Evolutionary conservation across 768 basidiomycete species (phyloP), one percentile per base, ranked within the genome.

Genomic region (Xerocomus brunneocitrinus): DNA sequence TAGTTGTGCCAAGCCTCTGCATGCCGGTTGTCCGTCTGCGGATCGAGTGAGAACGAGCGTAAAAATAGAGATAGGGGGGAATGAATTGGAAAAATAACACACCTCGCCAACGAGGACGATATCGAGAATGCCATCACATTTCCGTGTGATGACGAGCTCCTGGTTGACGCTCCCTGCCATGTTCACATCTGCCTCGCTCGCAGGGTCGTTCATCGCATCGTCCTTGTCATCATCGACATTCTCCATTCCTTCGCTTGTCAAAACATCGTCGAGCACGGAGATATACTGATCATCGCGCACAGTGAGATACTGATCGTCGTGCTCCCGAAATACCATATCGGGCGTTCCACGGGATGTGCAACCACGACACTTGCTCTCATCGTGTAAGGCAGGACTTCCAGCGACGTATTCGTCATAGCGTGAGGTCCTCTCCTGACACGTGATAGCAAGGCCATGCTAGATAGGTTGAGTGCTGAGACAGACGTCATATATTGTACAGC

Each of bases 61-160:
- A 27, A 34, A 5, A 3, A 8, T 27, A 52, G 19, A 13, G 28
- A 30, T 5, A 19, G 8, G 16, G n/a, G 19, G 2, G 19, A 39
- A 27, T 36, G 41, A 14, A 19, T 28, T n/a, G 41, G 28, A 39
- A 43, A 6, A 32, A 34, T 42, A 10, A 63, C 72, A 55, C 52
- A 84, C 83, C 68, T 78, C 75, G 49, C 85, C 86, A 12, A 78
- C 79, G 56, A 88, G 65, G 30, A 86, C 71, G 43, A 84, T 78
- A 58, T 89, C 86, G 50, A 68, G 68, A 5, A 86, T 74, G 1
- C 86, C 85, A 31, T 71, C 64, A 50, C 87, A 88, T 32, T 60
- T 64, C 14, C 64, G 59, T 13, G 30, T 49, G 43, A 72, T 50
- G 12, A 57, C 56, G 43, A 66, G 63, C 34, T 70, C 67, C 1